Evolutionary conservation across 805 yeast genomes (phyloP), one percentile per base, ranked within the genome.

Genomic region (Saccharomycopsis amapae): DNA sequence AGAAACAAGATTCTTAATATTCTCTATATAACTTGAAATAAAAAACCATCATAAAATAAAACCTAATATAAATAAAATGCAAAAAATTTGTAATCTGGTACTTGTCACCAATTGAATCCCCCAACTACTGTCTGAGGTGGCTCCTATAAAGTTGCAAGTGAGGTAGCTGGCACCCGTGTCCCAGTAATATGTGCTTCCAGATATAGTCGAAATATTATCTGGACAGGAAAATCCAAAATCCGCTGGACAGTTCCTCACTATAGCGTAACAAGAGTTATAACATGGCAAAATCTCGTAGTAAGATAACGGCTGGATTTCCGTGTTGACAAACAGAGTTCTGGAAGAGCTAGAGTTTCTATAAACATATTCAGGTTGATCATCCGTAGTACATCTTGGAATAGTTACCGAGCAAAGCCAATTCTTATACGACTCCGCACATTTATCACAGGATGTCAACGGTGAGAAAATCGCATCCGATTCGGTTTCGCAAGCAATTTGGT

Each of bases 211-310:
- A 20, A 12, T 25, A 17, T 49, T 42, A 1, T 48, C 55, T 0
- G 98, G 97, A 55, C 97, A 93, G 13, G 62, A 56, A 60, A 90
- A 88, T 1, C 77, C 78, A 56, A 90, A 78, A 25, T 66, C 77
- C 0, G 88, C 63, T 1, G 96, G 96, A 60, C 98, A 90, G 59
- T 84, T 83, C 41, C 86, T 71, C 2, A 82, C 93, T 5, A 93
- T 75, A 4, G 79, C 73, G 51, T 84, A 69, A 62, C 97, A 93
- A 51, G 81, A 73, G 56, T 84, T 80, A 41, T 82, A 71, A 59
- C 98, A 90, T 0, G 98, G 98, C 47, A 86, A 61, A 2, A 93
- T 72, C 62, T 90, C 98, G 55, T 71, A 80, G 62, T 89, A 90
- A 22, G 62, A 58, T 3, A 72, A 69, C 0, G 88, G 85, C 3